A percentile compares a stretch with the other conserved stretches of the same genome.
Evolutionary conservation across 2,329 filamentous ascomycete species (phyloP).

Genomic region (Curvularia verruculosa): DNA sequence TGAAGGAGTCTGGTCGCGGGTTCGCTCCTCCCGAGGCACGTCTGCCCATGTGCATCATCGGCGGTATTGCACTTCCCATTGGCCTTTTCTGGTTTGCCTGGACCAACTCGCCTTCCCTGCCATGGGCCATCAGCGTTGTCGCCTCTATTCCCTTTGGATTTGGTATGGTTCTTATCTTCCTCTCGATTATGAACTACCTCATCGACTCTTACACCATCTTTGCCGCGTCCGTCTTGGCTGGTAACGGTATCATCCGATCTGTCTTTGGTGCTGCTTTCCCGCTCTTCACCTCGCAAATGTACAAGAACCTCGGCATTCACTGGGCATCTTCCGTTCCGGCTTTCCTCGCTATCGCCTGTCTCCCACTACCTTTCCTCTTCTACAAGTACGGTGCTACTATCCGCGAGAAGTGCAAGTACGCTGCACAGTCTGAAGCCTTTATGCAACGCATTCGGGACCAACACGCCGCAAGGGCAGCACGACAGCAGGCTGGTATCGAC

Average conservation of each 20-base stretch:
- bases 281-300: slow-evolving; percentile 74
- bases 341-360: slow-evolving; percentile 73
- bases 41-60: slow-evolving; percentile 66
- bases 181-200: slow-evolving; percentile 56
- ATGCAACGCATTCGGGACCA: slow-evolving; percentile 56
- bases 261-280: slow-evolving; percentile 80
- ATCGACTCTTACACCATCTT: slow-evolving; percentile 69
- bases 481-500: slow-evolving; percentile 13
- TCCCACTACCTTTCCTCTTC: slow-evolving; percentile 78
- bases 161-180: slow-evolving; percentile 69
- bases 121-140: slow-evolving; percentile 63
- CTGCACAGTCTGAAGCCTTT: slow-evolving; percentile 68
- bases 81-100: slow-evolving; percentile 53
- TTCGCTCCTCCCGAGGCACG: slow-evolving; percentile 70
- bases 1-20: slow-evolving; percentile 56
- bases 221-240: slow-evolving; percentile 75
- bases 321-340: slow-evolving; percentile 77
- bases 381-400: slow-evolving; percentile 72
- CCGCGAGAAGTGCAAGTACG: slow-evolving; percentile 71
- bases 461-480: slow-evolving; percentile 24
- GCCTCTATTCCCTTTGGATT: slow-evolving; percentile 62
- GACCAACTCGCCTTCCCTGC: slow-evolving; percentile 57
- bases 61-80: slow-evolving; percentile 65
- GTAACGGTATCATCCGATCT: slow-evolving; percentile 80
- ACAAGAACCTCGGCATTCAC: slow-evolving; percentile 63